Evolutionary conservation across 768 basidiomycete genomes (phyloP), one percentile per base, ranked within the genome.

Genomic region (Termitomyces sp.): DNA sequence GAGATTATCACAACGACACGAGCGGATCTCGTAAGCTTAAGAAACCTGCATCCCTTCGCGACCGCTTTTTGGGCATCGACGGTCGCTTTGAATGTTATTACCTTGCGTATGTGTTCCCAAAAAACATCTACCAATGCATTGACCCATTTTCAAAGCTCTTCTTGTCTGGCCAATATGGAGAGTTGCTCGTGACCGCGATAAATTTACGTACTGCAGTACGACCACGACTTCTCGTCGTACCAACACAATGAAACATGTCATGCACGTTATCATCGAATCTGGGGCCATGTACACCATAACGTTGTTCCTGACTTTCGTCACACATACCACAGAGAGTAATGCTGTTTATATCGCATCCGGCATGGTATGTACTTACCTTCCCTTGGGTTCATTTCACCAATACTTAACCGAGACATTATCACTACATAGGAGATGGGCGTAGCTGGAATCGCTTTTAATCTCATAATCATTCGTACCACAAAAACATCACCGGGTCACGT

Each of bases 81-180:
- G n/a, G n/a, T n/a, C n/a, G n/a, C n/a, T n/a, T n/a, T 66, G 5
- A 66, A 64, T 53, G 18, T 64, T 22, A 37, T 64, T 22, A 66
- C 65, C 6, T 62, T 58, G 16, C 18, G 62, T 62, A 33, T 36
- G 58, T 58, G 30, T 12, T 14, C 51, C 47, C 5, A 14, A 16
- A 4, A 2, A 48, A 7, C n/a, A n/a, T n/a, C 26, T 9, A 4
- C 16, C 20, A 33, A 33, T 48, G 4, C n/a, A 26, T 22, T 33
- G n/a, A 50, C 1, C 13, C n/a, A n/a, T 5, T 12, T 1, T 3
- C 0, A 0, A 6, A 57, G 58, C 46, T 34, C 53, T 59, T 5
- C 46, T 59, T 26, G 53, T 59, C 4, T 55, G 30, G 49, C 57
- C 57, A 1, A 42, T n/a, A n/a, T n/a, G n/a, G n/a, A n/a, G 39